Conservation (phyloP, 2,329 filamentous ascomycete genomes). For the Celoporthe dispersa region DNA sequence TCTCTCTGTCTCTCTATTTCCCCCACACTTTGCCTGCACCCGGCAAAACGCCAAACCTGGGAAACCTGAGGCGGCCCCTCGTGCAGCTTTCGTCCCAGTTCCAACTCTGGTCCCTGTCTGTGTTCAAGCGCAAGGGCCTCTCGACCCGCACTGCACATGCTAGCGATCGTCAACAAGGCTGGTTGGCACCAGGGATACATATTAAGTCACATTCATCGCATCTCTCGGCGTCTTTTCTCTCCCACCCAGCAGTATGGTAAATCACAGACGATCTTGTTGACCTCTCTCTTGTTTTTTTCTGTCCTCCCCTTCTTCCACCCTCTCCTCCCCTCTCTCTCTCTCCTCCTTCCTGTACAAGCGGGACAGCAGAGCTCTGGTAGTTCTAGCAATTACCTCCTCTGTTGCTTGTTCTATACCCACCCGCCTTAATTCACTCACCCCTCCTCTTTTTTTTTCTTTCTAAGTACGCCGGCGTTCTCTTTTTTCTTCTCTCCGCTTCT, state of each 20-base stretch:
- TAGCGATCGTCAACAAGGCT: neutral
- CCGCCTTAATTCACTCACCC: constrained; percentile 15
- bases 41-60: constrained; percentile 7
- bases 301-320: neutral
- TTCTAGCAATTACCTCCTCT: constrained; percentile 41
- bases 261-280: constrained; percentile 16
- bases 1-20: neutral
- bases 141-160: neutral
- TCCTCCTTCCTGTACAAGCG: constrained; percentile 31
- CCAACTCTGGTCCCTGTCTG: constrained; percentile 13
- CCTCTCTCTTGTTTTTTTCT: constrained; percentile 26
- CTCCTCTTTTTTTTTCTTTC: neutral
- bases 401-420: constrained; percentile 25
- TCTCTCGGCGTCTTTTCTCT: neutral
- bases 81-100: constrained; percentile 19
- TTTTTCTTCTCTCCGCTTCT: constrained; percentile 4
- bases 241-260: neutral
- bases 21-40: constrained; percentile 2
- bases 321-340: constrained; percentile 26
- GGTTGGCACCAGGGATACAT: neutral
- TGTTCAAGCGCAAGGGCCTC: constrained; percentile 11
- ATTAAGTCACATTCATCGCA: constrained; percentile 18
- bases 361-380: constrained; percentile 54
- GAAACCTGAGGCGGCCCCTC: constrained; percentile 19
- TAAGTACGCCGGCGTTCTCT: constrained; percentile 26